Percentiles rank a stretch among this genome's conserved stretches.
Conservation (phyloP, 1,139 yeast species). For the Blastobotrys persicus region DNA sequence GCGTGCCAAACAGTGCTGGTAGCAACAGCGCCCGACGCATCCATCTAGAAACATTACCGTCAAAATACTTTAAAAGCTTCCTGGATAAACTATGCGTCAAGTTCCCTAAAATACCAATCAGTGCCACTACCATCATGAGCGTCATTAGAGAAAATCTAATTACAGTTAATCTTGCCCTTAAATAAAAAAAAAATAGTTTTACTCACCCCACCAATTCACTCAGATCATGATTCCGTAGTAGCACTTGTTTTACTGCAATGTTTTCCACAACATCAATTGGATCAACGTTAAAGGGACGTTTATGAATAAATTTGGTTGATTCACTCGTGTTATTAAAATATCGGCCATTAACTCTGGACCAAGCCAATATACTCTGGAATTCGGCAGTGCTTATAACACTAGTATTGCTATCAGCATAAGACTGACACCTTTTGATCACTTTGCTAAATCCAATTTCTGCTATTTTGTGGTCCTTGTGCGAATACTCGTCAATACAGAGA, state of each 20-base stretch:
- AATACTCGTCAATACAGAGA: slow-evolving; percentile 2
- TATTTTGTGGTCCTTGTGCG: neutral
- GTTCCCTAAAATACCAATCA: slow-evolving; percentile 14
- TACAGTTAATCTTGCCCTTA: no score
- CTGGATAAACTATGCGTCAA: slow-evolving; percentile 14
- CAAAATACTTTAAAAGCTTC: slow-evolving; percentile 15
- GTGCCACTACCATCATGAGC: slow-evolving; percentile 3
- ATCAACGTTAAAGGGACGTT: neutral
- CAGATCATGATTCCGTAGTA: neutral
- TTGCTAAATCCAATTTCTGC: neutral
- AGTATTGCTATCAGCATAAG: neutral
- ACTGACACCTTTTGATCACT: neutral
- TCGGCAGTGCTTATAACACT: neutral
- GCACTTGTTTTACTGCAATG: neutral
- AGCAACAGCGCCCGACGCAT: slow-evolving; percentile 20
- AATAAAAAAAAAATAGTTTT: neutral
- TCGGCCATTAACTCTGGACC: neutral
- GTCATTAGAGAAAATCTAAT: neutral
- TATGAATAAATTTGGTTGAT: neutral
- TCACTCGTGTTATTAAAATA: neutral
- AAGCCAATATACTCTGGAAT: neutral
- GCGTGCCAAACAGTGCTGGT: slow-evolving; percentile 17
- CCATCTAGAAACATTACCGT: slow-evolving; percentile 17
- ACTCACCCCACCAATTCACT: neutral
- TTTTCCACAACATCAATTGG: neutral